Percentiles rank a stretch among this genome's conserved stretches.
These are phyloP conservation scores for Candida ipomoeae DNA, from an alignment of 805 yeast genomes.

Conservation along the genomic window DNA sequence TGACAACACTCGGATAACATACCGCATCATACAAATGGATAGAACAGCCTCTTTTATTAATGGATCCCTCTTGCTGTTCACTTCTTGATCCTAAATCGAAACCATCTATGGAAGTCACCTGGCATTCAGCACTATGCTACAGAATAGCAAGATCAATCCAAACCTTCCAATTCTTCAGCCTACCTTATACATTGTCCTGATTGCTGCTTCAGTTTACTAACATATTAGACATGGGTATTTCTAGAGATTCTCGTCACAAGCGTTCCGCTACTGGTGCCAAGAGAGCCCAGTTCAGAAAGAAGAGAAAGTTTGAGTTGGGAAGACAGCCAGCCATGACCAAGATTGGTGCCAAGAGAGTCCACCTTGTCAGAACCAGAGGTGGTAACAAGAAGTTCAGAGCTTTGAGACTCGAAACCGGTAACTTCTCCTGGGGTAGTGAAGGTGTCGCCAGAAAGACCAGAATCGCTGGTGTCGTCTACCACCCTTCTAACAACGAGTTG, in stretches of 20 bases:
- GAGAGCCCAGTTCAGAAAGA: constrained; percentile 99
- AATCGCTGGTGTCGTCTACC: constrained; percentile 96
- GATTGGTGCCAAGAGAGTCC: constrained; percentile 98
- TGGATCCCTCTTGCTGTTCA: not conserved
- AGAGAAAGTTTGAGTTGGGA: constrained; percentile 99
- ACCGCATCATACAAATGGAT: not conserved
- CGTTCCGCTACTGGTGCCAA: constrained; percentile 99
- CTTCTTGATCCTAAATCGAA: not conserved
- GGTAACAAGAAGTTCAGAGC: constrained; percentile 99
- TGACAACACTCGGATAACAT: not conserved
- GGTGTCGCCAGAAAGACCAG: constrained; percentile 99
- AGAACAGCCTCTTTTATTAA: not conserved
- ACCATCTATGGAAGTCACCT: not conserved
- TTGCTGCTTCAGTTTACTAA: constrained; percentile 8
- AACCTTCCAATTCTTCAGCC: not conserved
- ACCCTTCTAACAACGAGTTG: constrained; percentile 99
- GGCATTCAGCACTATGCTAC: not conserved
- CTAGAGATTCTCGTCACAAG: constrained; percentile 99
- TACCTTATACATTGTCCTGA: not conserved
- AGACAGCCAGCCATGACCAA: constrained; percentile 99
- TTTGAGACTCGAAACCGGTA: constrained; percentile 97
- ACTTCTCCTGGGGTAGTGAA: constrained; percentile 99
- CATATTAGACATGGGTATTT: constrained; percentile 85
- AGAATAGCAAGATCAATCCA: not conserved
- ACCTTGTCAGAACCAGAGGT: constrained; percentile 99